A percentile compares a stretch with the other conserved stretches of the same genome.
Evolutionary conservation across 2,329 filamentous ascomycete species (phyloP).

Genomic region (Mycosphaerella sp.): DNA sequence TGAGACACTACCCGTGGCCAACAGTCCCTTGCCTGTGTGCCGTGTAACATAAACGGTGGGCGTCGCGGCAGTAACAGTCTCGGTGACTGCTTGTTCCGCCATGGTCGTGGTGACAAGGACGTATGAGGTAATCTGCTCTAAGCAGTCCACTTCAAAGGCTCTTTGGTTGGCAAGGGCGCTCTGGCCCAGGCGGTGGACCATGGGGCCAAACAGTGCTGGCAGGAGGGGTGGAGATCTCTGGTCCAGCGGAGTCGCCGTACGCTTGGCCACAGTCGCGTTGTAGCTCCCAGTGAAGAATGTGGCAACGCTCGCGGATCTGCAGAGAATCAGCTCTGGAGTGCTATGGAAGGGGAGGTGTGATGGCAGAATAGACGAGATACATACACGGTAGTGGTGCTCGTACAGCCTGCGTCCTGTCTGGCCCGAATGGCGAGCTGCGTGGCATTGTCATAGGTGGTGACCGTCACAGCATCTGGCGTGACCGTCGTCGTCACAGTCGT

Average conservation of each 20-base stretch:
- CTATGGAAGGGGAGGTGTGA: background rate
- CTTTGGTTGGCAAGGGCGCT: conserved; percentile 13
- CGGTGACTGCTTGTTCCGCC: conserved; percentile 15
- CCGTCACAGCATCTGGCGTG: conserved; percentile 18
- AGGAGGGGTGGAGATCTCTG: conserved; percentile 4
- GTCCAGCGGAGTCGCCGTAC: conserved; percentile 19
- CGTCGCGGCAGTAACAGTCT: conserved; percentile 22
- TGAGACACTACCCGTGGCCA: conserved; percentile 12
- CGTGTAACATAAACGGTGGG: conserved; percentile 17
- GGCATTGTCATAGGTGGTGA: conserved; percentile 8
- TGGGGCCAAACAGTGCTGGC: conserved; percentile 6
- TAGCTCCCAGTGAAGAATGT: conserved; percentile 26
- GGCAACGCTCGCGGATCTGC: conserved; percentile 15
- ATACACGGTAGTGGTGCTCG: conserved; percentile 20
- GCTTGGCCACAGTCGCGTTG: conserved; percentile 20
- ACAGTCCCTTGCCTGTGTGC: conserved; percentile 10
- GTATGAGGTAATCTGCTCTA: conserved; percentile 23
- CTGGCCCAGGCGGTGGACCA: conserved; percentile 19
- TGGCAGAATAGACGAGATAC: background rate
- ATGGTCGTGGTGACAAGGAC: conserved; percentile 18
- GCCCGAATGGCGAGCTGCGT: background rate
- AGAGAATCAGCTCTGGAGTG: background rate
- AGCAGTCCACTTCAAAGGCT: conserved; percentile 23
- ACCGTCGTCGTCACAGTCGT: conserved; percentile 18
- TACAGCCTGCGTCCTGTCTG: conserved; percentile 12